A percentile compares a stretch with the other conserved stretches of the same genome.
Evolutionary conservation across 768 basidiomycete genomes (phyloP).

Genomic region (Xanthoconium purpureum): DNA sequence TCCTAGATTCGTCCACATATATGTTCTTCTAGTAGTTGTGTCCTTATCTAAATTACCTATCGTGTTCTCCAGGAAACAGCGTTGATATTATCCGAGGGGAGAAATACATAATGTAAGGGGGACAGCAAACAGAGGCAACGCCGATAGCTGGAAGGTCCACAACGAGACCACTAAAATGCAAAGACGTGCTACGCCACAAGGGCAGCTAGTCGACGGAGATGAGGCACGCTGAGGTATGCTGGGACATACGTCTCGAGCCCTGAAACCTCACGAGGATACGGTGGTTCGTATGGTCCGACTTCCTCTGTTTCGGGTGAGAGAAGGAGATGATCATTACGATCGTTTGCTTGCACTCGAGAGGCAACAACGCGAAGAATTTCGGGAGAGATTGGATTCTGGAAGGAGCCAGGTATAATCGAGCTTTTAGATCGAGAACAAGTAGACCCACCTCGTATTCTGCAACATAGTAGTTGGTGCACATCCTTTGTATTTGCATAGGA

Average conservation of each 20-base stretch:
- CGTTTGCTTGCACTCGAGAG: constrained; percentile 91
- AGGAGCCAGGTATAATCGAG: constrained; percentile 3
- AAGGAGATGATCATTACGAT: constrained; percentile 94
- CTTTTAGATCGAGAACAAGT: neutral
- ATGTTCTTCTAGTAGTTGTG: neutral
- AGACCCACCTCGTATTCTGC: constrained; percentile 90
- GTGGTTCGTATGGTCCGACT: constrained; percentile 92
- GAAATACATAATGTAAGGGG: constrained; percentile 21
- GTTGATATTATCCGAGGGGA: constrained; percentile 17
- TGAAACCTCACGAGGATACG: constrained; percentile 90
- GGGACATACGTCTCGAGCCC: constrained; percentile 96
- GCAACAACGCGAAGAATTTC: constrained; percentile 97
- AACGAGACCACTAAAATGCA: neutral
- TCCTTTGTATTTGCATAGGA: constrained; percentile 98
- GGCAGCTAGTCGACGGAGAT: constrained; percentile 83
- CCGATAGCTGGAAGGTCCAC: neutral
- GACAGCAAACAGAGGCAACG: constrained; percentile 8
- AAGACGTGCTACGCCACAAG: constrained; percentile 59
- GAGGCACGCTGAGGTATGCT: constrained; percentile 86
- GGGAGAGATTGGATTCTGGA: constrained; percentile 90
- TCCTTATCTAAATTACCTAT: neutral
- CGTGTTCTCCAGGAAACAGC: neutral
- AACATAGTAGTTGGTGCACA: constrained; percentile 98
- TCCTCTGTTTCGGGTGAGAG: constrained; percentile 96
- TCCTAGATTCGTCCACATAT: neutral